These are phyloP conservation scores for Nymphaea colorata DNA, from an alignment of 164 flowering plant species.

Conservation along the genomic window DNA sequence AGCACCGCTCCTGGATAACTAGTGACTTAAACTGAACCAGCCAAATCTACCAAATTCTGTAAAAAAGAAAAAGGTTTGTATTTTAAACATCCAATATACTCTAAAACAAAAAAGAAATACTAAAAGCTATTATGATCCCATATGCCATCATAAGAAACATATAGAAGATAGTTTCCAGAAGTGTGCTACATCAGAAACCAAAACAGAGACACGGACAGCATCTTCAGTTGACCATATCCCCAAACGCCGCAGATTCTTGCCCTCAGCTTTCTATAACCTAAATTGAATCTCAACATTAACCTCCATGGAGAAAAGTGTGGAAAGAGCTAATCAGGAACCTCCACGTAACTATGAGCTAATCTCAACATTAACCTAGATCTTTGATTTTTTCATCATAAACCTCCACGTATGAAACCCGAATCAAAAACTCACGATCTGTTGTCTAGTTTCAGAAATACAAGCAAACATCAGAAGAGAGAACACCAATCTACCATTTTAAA, in stretches of 20 bases:
- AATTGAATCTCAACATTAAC: neutral
- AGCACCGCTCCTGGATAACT: conserved; percentile 3
- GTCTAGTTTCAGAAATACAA: conserved; percentile 24
- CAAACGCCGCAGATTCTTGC: conserved; percentile 25
- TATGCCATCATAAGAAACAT: neutral
- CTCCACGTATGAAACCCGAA: conserved; percentile 95
- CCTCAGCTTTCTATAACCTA: conserved; percentile 95
- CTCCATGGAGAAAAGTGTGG: neutral
- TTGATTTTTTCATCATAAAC: conserved; percentile 94
- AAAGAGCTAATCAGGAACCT: neutral
- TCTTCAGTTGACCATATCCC: conserved; percentile 33
- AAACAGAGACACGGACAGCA: conserved; percentile 85
- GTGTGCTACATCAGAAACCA: conserved; percentile 39
- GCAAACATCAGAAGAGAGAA: neutral
- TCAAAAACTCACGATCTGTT: conserved; percentile 62
- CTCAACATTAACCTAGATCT: conserved; percentile 67
- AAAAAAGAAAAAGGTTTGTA: neutral
- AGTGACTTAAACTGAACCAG: conserved; percentile 90
- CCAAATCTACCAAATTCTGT: conserved; percentile 94
- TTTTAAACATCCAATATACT: neutral
- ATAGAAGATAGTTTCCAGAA: neutral
- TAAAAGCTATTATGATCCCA: neutral
- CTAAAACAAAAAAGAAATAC: neutral
- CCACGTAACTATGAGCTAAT: too few relatives aligned
- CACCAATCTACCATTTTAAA: neutral